Percentiles rank a stretch among this genome's conserved stretches.
Evolutionary conservation across 202 grass and related monocot species (phyloP).

Genomic region (Schoenoplectus tabernaemontani): DNA sequence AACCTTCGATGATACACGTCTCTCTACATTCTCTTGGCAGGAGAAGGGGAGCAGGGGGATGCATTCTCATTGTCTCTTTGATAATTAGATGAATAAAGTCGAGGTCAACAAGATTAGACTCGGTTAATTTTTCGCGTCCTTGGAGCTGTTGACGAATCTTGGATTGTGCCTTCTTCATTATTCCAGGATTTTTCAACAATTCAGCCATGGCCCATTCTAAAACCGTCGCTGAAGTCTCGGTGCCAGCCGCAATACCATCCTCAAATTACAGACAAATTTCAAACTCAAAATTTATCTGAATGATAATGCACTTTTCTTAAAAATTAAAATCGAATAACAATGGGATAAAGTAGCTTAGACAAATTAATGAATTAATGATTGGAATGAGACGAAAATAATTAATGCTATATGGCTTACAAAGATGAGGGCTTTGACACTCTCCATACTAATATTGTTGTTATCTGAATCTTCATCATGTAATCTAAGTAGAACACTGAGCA

Average conservation of each 20-base stretch:
- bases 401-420: conserved; percentile 24
- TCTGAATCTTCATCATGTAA: neutral
- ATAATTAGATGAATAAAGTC: neutral
- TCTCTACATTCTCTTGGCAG: conserved; percentile 17
- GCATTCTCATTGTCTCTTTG: conserved; percentile 7
- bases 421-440: neutral
- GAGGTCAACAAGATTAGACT: neutral
- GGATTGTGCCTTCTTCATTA: neutral
- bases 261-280: neutral
- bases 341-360: too few relatives aligned
- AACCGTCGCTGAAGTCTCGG: neutral
- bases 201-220: neutral
- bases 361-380: neutral
- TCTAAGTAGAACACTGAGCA: conserved; percentile 1
- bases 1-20: neutral
- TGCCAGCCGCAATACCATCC: conserved; percentile 20
- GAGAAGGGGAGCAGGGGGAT: neutral
- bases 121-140: neutral
- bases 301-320: too few relatives aligned
- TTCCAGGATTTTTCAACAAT: neutral
- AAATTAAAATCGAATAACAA: too few relatives aligned
- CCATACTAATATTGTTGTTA: neutral
- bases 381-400: neutral
- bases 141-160: neutral
- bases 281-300: neutral